Evolutionary conservation across 129 eudicot genomes (phyloP).

Genomic region (Artemisia annua): DNA sequence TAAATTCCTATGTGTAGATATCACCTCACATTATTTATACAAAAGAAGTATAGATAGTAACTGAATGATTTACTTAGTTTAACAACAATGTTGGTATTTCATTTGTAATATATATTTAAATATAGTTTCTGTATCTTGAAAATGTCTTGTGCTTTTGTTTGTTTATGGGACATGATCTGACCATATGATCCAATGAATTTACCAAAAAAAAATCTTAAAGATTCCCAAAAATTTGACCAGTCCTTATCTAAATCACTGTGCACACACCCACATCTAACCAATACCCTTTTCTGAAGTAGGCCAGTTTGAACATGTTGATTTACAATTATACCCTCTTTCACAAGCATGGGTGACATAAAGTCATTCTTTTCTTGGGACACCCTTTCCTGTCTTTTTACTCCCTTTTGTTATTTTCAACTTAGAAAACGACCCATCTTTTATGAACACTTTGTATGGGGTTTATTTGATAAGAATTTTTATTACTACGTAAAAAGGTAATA

Average conservation of each 20-base stretch:
- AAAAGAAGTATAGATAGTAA: no score
- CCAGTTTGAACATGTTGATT: slow-evolving; percentile 30
- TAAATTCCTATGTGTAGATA: no score
- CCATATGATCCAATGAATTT: slow-evolving; percentile 33
- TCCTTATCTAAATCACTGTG: slow-evolving; percentile 33
- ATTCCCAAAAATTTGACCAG: slow-evolving; percentile 29
- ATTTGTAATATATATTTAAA: no score
- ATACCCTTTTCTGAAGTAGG: slow-evolving; percentile 24
- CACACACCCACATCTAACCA: slow-evolving; percentile 20
- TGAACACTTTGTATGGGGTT: background rate
- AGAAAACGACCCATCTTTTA: slow-evolving; percentile 52
- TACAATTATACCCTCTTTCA: slow-evolving; percentile 39
- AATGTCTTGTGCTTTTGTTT: slow-evolving; percentile 42
- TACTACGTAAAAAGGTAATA: background rate
- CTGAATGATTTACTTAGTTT: no score
- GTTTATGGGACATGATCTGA: slow-evolving; percentile 45
- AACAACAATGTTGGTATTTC: no score
- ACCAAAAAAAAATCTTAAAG: slow-evolving; percentile 10
- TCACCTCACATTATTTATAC: no score
- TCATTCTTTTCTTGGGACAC: slow-evolving; percentile 36
- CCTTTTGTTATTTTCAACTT: slow-evolving; percentile 13
- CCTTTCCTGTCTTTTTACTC: slow-evolving; percentile 31
- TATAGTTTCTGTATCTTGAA: slow-evolving; percentile 14
- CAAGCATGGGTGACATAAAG: slow-evolving; percentile 47
- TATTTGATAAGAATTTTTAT: background rate